Conservation (phyloP, 2,329 filamentous ascomycete genomes). For the Colletotrichum limetticola region DNA sequence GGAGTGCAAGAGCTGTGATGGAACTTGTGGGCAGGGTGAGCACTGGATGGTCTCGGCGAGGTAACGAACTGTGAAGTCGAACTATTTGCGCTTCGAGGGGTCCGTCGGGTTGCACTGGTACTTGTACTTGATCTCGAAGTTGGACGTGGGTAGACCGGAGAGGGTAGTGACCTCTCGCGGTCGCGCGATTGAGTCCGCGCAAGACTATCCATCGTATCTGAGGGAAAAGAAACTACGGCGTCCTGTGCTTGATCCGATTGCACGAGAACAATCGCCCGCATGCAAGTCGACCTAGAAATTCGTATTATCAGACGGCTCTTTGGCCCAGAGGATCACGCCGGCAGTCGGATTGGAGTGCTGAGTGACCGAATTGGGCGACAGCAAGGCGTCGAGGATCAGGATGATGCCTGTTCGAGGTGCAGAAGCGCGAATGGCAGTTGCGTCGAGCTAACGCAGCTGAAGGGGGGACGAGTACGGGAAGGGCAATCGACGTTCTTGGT, state of each 20-base stretch:
- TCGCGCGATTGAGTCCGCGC: constrained; percentile 15
- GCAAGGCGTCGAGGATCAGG: neutral
- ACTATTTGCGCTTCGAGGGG: constrained; percentile 54
- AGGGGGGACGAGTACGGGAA: neutral
- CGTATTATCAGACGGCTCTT: constrained; percentile 3
- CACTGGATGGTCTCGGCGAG: constrained; percentile 47
- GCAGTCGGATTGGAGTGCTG: constrained; percentile 2
- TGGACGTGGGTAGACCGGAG: constrained; percentile 49
- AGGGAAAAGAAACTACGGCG: neutral
- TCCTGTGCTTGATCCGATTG: neutral
- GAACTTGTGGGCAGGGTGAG: constrained; percentile 51
- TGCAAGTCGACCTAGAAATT: neutral
- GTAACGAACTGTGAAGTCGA: constrained; percentile 52
- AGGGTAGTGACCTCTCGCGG: constrained; percentile 27
- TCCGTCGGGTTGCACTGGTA: constrained; percentile 37
- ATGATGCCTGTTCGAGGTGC: constrained; percentile 24
- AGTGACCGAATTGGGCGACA: neutral
- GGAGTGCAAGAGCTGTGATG: constrained; percentile 52
- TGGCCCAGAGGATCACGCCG: constrained; percentile 1
- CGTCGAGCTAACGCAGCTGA: neutral
- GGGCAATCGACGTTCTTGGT: neutral
- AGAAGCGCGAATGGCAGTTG: constrained; percentile 15
- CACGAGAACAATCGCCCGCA: neutral
- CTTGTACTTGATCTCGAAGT: constrained; percentile 57
- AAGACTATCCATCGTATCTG: constrained; percentile 24